Conservation (phyloP, 495 filamentous ascomycete genomes). For the Gamarada debralockiae region DNA sequence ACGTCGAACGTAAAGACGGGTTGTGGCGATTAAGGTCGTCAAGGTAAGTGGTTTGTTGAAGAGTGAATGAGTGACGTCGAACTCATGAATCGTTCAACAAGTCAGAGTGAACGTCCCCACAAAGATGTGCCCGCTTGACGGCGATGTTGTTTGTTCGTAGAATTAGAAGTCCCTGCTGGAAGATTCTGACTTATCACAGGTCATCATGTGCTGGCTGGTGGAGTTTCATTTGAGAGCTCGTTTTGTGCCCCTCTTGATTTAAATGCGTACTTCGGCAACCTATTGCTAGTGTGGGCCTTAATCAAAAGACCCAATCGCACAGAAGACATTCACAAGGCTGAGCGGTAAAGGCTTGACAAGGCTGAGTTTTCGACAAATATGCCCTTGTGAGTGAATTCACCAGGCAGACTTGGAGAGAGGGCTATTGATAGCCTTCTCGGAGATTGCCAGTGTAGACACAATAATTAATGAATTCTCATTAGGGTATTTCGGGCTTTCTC, state of each 20-base stretch:
- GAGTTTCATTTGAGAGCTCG: neutral
- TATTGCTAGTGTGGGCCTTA: neutral
- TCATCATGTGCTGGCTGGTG: slow-evolving; percentile 3
- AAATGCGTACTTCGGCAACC: neutral
- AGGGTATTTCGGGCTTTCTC: no score
- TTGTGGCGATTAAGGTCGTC: neutral
- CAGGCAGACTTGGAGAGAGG: no score
- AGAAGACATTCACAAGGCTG: no score
- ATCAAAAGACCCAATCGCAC: no score
- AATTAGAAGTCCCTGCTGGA: neutral
- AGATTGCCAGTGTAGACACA: no score
- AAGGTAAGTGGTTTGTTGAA: neutral
- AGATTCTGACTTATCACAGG: neutral
- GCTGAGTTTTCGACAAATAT: no score
- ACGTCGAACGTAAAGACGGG: neutral
- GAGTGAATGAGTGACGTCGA: neutral
- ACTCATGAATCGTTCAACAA: neutral
- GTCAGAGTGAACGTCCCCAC: neutral
- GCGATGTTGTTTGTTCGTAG: neutral
- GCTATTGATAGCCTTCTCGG: no score
- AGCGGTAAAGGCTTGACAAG: no score
- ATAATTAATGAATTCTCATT: no score
- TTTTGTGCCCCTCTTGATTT: neutral
- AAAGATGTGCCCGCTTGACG: neutral
- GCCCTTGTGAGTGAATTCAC: no score